Evolutionary conservation across 2,329 filamentous ascomycete species (phyloP), one percentile per base, ranked within the genome.

Genomic region (Stenocarpella maydis): DNA sequence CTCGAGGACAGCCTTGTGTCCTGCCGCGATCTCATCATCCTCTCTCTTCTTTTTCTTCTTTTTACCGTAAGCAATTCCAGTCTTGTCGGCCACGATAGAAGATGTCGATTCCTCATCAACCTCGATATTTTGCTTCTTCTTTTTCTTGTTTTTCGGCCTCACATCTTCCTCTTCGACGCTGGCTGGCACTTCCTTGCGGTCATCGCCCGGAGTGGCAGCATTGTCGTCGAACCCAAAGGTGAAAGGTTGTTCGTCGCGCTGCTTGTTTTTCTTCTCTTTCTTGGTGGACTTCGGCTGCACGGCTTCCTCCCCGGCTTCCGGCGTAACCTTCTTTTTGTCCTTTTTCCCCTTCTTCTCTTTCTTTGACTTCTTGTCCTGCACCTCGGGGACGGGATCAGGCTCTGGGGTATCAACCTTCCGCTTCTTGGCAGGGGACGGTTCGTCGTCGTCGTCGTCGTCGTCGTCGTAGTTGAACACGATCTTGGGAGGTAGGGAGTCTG

Each of bases 191-290:
- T 26, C 69, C 14, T 31, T 6, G 4, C 15, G 26, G 1, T 15
- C 37, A 2, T 26, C 24, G 9, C 34, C 8, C 9, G 10, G 4
- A 14, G 37, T 4, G 34, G 37, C 37, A 2, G 31, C 17, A 9
- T 10, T 21, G 8, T 41, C 24, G n/a, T 54, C 15, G 21, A 64
- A 64, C 12, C 19, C 37, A 61, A 64, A 61, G 12, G 45, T 26
- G 47, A 64, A 53, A 12, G 55, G 24, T 9, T 64, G 26, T 43
- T 54, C 43, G 9, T 52, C 26, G n/a, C 43, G 43, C 39, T 64
- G 45, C 70, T 84, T 84, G 39, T 90, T 78, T 1, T 87, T 86
- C 73, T 87, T 90, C 24, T 84, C 80, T 47, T 85, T 83, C 73
- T 87, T 88, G 53, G 86, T 82, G 41, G 90, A 78, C 4, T n/a